phyloP scores from a whole-genome alignment of 192 early-diverging fungal genomes.

The Rhizoclosmatium globosum region DNA sequence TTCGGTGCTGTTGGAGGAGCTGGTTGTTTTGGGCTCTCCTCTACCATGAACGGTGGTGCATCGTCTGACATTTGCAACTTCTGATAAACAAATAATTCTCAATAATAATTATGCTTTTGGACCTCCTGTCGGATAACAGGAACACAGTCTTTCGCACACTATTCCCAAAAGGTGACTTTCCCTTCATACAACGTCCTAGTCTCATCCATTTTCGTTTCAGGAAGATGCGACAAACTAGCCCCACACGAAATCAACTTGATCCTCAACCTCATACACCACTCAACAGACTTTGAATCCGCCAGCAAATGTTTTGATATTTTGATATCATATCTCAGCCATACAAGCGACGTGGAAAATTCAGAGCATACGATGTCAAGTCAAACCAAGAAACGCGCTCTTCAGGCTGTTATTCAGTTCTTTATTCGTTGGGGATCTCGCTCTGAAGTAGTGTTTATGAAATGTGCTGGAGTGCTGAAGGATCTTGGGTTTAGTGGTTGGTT shows the following conservation, averaged over 20 bases:
- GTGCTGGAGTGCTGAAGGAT: background rate
- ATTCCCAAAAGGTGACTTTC: conserved; percentile 20
- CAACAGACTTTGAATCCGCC: conserved; percentile 6
- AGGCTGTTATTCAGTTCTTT: conserved; percentile 9
- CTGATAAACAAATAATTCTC: too few species aligned
- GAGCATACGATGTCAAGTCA: background rate
- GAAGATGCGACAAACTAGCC: background rate
- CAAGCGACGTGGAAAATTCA: background rate
- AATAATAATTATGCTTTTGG: conserved; percentile 13
- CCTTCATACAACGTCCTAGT: background rate
- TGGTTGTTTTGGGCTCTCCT: background rate
- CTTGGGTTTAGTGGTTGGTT: conserved; percentile 3
- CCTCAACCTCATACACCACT: background rate
- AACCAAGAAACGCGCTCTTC: background rate
- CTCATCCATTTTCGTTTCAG: background rate
- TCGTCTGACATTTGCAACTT: too few species aligned
- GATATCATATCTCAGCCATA: background rate
- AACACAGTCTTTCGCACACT: conserved; percentile 15
- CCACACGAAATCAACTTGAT: conserved; percentile 1
- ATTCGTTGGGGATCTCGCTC: background rate
- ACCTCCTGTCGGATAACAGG: conserved; percentile 28
- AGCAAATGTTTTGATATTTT: background rate
- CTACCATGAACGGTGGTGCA: too few species aligned
- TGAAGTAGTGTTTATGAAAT: background rate
- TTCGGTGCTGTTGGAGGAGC: conserved; percentile 6